phyloP scores from a whole-genome alignment of 106 monocot genomes.

The Dactylorhiza incarnata region DNA sequence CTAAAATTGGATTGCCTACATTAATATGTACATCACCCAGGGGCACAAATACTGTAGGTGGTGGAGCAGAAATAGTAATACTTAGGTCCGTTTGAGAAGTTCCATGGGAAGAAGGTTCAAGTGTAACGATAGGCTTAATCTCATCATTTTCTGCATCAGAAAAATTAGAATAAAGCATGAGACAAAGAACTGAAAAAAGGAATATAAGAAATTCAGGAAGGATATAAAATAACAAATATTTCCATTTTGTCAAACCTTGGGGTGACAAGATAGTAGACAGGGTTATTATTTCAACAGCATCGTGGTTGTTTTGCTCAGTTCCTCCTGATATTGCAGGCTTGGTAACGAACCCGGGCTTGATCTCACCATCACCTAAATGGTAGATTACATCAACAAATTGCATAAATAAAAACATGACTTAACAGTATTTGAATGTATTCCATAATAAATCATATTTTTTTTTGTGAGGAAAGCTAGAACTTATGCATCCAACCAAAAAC shows the following conservation, averaged over 20 bases:
- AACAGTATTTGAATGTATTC: not conserved
- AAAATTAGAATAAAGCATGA: not conserved
- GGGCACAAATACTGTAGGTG: not conserved
- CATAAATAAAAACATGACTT: not conserved
- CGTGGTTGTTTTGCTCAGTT: not conserved
- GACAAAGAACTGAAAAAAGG: not conserved
- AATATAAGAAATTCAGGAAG: not conserved
- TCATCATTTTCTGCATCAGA: not conserved
- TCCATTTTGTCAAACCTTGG: not conserved
- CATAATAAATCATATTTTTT: not conserved
- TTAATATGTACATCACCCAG: slow-evolving; percentile 12
- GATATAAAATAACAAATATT: not conserved
- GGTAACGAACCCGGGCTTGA: not conserved
- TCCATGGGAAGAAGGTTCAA: slow-evolving; percentile 5
- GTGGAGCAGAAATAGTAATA: not conserved
- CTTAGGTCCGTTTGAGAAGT: slow-evolving; percentile 1
- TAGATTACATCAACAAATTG: not conserved
- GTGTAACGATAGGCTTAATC: not conserved
- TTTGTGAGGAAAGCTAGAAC: not conserved
- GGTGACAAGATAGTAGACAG: not conserved
- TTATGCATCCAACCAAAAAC: no score
- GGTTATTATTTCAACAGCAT: not conserved
- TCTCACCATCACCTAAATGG: not conserved
- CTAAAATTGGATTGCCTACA: not conserved
- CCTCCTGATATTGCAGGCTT: not conserved